Evolutionary conservation across 805 yeast genomes (phyloP), one percentile per base, ranked within the genome.

Genomic region (Isabelozyma heimii): DNA sequence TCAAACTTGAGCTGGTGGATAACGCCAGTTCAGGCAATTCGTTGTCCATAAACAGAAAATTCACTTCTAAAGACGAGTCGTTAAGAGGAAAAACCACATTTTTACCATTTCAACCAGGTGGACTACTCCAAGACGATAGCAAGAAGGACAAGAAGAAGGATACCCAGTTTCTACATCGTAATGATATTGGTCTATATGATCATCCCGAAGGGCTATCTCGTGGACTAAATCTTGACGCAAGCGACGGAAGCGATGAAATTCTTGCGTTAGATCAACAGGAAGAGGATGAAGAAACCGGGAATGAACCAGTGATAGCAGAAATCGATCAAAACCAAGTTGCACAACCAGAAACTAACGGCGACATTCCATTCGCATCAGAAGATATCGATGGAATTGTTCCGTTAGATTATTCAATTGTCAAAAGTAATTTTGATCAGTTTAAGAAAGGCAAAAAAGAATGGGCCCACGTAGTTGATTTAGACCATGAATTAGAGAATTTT

Each of bases 21-120:
- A 69, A 69, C 47, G 82, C 84, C 8, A 80, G 80, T 41, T 80
- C 91, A 13, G 76, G 84, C 10, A 85, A 84, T 51, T 87, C 96
- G 0, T 71, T 91, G 42, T 85, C 96, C 1, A 63, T 91, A 49
- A 82, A 80, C 28, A 76, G 99, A 53, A 79, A 83, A 46, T 79
- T 83, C 52, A 82, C 84, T 13, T 75, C 86, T 6, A 81, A 81
- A 53, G 72, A 72, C n/a, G 85, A 82, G 39, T 72, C 84, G 1
- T 69, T 89, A 2, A 72, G 76, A 43, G 98, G 98, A 0, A 75
- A 82, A 3, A 76, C 95, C 0, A 79, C 83, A 15, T 87, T 80
- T 58, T 68, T 92, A 59, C 99, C 99, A 0, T 94, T 94, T 62
- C 84, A 86, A 49, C 99, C 99, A 0, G 98, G 99, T 55, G 97